Evolutionary conservation across 306 rosid genomes (phyloP), one percentile per base, ranked within the genome.

Genomic region (Crataegus laevigata): DNA sequence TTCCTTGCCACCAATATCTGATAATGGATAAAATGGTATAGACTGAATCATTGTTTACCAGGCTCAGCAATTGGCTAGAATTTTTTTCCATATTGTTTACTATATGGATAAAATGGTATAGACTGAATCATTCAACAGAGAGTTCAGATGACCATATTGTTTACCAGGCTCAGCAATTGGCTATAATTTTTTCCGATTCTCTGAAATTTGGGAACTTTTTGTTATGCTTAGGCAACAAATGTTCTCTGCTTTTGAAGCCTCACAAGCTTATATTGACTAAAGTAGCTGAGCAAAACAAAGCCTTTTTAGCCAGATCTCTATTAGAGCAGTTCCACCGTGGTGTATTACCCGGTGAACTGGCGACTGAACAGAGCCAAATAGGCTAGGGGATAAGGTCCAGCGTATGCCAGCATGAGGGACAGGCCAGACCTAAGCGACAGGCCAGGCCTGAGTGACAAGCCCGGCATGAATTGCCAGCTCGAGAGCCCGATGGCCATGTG

Each of bases 11-110:
- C 54, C 63, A 10, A n/a, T 43, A 25, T 74, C 21, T 75, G 60
- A 66, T 84, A 71, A 40, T 85, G 3, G 42, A 81, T 75, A 69
- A 81, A 51, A 43, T 84, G 75, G 79, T 84, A 75, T 84, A 85
- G 83, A 78, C 83, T 24, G 81, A 84, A 81, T 78, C 87, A 38
- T 65, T 71, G 51, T 84, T 84, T 84, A 78, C 57, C n/a, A n/a
- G n/a, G n/a, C n/a, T n/a, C n/a, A n/a, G n/a, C n/a, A n/a, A n/a
- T n/a, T n/a, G n/a, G n/a, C n/a, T n/a, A n/a, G n/a, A n/a, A n/a
- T n/a, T n/a, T n/a, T n/a, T n/a, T n/a, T n/a, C n/a, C n/a, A n/a
- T n/a, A n/a, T n/a, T n/a, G n/a, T n/a, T n/a, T n/a, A n/a, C n/a
- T n/a, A n/a, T n/a, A 40, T 85, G 3, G 42, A 81, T 75, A 69